Base-by-base conservation (phyloP, 1,284 basidiomycete genomes). In the Rhizoctonia solani region DNA sequence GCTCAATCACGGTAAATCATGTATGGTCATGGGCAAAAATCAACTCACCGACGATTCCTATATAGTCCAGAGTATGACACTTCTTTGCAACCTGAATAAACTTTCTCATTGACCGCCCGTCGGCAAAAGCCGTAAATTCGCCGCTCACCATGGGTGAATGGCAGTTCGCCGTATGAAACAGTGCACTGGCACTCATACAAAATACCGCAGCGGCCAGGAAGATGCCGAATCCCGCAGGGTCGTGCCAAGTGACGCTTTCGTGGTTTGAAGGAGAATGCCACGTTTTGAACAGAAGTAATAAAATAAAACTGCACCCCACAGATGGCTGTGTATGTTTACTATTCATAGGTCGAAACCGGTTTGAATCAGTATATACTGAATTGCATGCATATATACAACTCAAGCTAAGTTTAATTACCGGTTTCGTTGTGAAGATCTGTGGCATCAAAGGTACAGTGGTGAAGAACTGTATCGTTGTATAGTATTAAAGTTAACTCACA, bases 241-340 rank as follows among this genome's bases (percentile, higher is more conserved):
- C 93, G 54, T 80, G 73, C 82, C 83, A 85, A 65, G 84, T 85
- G 29, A 85, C 80, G 27, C 79, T 77, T 13, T 80, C 79, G 71
- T 87, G 80, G 44, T 77, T 75, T 30, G 76, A 76, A 59, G 87
- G 76, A 72, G 87, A 79, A 67, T 79, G 77, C 47, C 80, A 77
- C 2, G 84, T 83, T 67, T 78, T 77, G 54, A 88, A 75, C 61
- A 92, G 79, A 72, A 87, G 83, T 19, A 79, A 73, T 34, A 79
- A 66, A 74, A 94, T 93, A 58, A 91, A 11, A 87, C 74, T 16
- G 89, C 87, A 30, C 89, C 92, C 80, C 86, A 84, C 6, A 95
- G 80, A 74, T 96, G 94, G 58, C 84, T 90, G 77, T 95, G 92
- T 59, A 96, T 94, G 77, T 97, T 96, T 69, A 96, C 92, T 93